Evolutionary conservation across 176 grass and related monocot species (phyloP).

Genomic region (Carex kokanica): DNA sequence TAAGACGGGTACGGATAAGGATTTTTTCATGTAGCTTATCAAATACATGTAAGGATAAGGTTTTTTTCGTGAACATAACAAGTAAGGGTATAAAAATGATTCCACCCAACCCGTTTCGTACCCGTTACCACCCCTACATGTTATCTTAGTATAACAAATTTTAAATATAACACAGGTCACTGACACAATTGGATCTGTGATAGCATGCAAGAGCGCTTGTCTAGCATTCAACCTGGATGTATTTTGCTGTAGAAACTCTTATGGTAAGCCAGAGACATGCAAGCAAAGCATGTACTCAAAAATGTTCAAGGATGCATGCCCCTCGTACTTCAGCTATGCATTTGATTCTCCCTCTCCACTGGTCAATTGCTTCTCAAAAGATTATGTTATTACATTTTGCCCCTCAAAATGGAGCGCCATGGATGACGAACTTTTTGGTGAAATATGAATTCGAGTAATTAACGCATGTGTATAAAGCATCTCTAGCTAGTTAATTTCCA

Average conservation of each 20-base stretch:
- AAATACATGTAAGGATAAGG: no score
- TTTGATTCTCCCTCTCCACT: slow-evolving; percentile 53
- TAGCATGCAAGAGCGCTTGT: slow-evolving; percentile 91
- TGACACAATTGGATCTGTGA: not conserved
- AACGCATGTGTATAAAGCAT: not conserved
- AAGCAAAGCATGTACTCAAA: slow-evolving; percentile 59
- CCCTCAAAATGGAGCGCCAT: slow-evolving; percentile 47
- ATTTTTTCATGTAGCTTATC: no score
- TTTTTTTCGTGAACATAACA: no score
- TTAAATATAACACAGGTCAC: slow-evolving; percentile 8
- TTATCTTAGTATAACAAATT: not conserved
- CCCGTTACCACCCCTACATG: no score
- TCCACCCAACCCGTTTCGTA: no score
- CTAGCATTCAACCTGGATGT: slow-evolving; percentile 63
- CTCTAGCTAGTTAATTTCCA: not conserved
- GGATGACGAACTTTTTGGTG: not conserved
- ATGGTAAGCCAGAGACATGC: slow-evolving; percentile 62
- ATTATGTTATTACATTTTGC: slow-evolving; percentile 70
- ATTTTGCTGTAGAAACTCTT: slow-evolving; percentile 72
- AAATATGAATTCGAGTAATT: not conserved
- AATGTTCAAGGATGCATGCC: slow-evolving; percentile 77
- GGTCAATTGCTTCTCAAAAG: slow-evolving; percentile 48
- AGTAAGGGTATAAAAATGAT: no score
- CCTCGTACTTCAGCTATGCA: slow-evolving; percentile 67
- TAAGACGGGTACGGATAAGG: no score